phyloP scores from a whole-genome alignment of 768 basidiomycete genomes.

The Boletus huronensis region DNA sequence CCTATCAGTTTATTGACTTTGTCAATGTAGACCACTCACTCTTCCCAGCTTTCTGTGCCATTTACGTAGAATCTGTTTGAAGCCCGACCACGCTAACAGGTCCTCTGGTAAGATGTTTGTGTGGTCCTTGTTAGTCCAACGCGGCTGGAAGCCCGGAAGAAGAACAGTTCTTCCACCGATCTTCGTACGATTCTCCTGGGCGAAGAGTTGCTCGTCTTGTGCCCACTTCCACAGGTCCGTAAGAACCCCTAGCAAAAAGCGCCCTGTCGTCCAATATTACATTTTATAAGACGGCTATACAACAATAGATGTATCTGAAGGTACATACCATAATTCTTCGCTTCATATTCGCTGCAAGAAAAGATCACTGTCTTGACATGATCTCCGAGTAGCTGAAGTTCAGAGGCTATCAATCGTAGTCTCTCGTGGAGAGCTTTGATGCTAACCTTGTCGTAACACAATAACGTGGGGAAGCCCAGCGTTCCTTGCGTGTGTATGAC shows the following conservation, averaged over 20 bases:
- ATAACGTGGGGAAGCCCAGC: slow-evolving; percentile 79
- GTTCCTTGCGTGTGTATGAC: slow-evolving; percentile 87
- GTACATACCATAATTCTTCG: slow-evolving; percentile 80
- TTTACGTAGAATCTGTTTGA: slow-evolving; percentile 71
- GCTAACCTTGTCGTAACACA: slow-evolving; percentile 77
- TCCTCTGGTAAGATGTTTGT: slow-evolving; percentile 42
- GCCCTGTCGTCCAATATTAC: slow-evolving; percentile 47
- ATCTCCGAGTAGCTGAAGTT: slow-evolving; percentile 70
- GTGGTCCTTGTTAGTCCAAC: slow-evolving; percentile 43
- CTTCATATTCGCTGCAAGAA: slow-evolving; percentile 94
- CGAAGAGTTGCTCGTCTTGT: slow-evolving; percentile 66
- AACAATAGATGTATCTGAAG: slow-evolving; percentile 1
- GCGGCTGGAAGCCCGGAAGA: slow-evolving; percentile 68
- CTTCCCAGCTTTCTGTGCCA: slow-evolving; percentile 77
- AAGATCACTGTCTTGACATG: slow-evolving; percentile 83
- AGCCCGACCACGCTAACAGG: slow-evolving; percentile 65
- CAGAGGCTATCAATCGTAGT: neutral
- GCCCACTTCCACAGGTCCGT: slow-evolving; percentile 79
- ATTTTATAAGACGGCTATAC: neutral
- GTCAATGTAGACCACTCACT: slow-evolving; percentile 42
- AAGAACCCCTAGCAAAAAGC: slow-evolving; percentile 80
- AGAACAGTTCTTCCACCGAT: slow-evolving; percentile 54
- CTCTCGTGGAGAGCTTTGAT: neutral
- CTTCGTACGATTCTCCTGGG: slow-evolving; percentile 67
- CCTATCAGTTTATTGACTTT: neutral